phyloP scores from a whole-genome alignment of 2,329 filamentous ascomycete species.

The Xylariaceae sp. region DNA sequence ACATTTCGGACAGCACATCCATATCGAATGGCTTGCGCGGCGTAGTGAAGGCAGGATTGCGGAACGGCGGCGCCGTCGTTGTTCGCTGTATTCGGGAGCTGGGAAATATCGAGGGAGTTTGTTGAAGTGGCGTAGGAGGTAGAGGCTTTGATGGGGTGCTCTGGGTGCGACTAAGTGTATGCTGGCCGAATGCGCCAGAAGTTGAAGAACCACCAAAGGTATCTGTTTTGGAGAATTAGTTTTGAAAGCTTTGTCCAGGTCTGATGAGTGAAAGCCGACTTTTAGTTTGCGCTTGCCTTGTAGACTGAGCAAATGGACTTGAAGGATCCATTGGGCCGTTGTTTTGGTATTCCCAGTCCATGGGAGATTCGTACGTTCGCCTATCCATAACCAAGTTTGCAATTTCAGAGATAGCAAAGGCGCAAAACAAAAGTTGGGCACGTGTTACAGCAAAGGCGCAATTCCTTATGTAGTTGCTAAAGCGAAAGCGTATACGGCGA shows the following conservation, averaged over 20 bases:
- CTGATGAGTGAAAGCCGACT: conserved; percentile 44
- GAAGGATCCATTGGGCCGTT: conserved; percentile 63
- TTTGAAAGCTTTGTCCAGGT: conserved; percentile 7
- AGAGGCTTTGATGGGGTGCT: conserved; percentile 49
- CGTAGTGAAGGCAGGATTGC: conserved; percentile 69
- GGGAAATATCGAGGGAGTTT: conserved; percentile 51
- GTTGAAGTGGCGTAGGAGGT: conserved; percentile 37
- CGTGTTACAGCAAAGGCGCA: neutral
- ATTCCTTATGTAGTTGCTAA: neutral
- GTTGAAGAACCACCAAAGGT: conserved; percentile 46
- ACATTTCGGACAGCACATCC: conserved; percentile 59
- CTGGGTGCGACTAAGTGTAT: conserved; percentile 34
- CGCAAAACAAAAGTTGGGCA: conserved; percentile 4
- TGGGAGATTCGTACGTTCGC: conserved; percentile 64
- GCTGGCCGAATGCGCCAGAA: conserved; percentile 44
- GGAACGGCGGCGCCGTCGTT: conserved; percentile 58
- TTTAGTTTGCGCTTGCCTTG: conserved; percentile 48
- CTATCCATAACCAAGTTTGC: conserved; percentile 51
- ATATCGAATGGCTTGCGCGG: conserved; percentile 64
- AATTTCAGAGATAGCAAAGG: neutral
- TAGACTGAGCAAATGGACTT: conserved; percentile 65
- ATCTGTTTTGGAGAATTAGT: conserved; percentile 37
- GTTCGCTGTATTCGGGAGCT: conserved; percentile 50
- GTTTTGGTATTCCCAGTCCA: conserved; percentile 71
- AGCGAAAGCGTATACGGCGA: too few species aligned